phyloP scores from a whole-genome alignment of 371 early-diverging fungal genomes.

The Blakeslea trispora region DNA sequence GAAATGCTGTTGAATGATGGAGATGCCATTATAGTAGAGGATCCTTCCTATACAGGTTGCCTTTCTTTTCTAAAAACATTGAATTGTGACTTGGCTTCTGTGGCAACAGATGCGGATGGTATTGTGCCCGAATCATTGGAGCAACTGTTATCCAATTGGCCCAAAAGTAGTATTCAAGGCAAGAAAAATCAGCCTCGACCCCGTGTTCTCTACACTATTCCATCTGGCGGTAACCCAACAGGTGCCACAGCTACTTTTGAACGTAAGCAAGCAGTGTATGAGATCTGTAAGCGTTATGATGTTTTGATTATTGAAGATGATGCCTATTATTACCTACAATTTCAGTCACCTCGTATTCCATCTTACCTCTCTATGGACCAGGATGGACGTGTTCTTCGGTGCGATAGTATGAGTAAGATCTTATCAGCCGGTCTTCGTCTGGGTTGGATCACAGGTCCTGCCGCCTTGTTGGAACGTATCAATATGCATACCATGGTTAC shows the following conservation, averaged over 20 bases:
- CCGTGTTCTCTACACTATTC: constrained; percentile 58
- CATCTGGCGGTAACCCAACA: constrained; percentile 76
- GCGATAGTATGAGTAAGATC: constrained; percentile 83
- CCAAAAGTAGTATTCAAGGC: constrained; percentile 35
- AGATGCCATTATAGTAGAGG: constrained; percentile 68
- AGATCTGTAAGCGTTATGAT: constrained; percentile 58
- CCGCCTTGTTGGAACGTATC: constrained; percentile 65
- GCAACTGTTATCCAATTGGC: constrained; percentile 52
- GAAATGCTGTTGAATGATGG: constrained; percentile 71
- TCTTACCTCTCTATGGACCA: constrained; percentile 79
- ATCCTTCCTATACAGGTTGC: constrained; percentile 76
- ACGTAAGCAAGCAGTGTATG: constrained; percentile 65
- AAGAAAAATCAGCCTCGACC: too few relatives aligned
- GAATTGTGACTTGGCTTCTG: constrained; percentile 64
- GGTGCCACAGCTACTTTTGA: constrained; percentile 64
- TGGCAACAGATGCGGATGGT: constrained; percentile 58
- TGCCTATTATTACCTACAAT: constrained; percentile 78
- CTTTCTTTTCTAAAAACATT: constrained; percentile 72
- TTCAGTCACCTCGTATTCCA: constrained; percentile 37
- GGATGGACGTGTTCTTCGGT: constrained; percentile 81
- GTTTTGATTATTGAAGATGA: constrained; percentile 79
- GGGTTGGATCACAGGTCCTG: constrained; percentile 82
- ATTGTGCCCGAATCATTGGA: constrained; percentile 55
- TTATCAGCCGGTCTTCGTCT: constrained; percentile 77
- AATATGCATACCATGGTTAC: constrained; percentile 72